Conservation (phyloP, 2,329 filamentous ascomycete genomes). For the Cladosporium phlei region DNA sequence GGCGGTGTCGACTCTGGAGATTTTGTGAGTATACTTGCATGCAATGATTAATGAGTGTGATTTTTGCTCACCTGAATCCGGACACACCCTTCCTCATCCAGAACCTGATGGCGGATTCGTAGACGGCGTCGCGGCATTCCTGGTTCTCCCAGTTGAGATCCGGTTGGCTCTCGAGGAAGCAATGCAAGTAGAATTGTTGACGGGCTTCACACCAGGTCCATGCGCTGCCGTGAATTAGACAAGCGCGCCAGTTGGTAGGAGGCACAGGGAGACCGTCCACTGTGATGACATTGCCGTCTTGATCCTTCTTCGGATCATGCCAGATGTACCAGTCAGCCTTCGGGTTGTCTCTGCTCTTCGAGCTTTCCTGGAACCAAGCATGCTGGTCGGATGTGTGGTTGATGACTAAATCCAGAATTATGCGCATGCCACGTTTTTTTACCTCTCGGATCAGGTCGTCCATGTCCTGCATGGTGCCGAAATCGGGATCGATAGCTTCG, state of each 20-base stretch:
- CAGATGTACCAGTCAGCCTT: conserved; percentile 66
- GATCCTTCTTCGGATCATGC: conserved; percentile 53
- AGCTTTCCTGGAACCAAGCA: conserved; percentile 54
- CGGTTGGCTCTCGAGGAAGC: conserved; percentile 72
- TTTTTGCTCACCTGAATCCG: conserved; percentile 33
- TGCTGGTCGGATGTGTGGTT: conserved; percentile 43
- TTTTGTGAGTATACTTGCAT: too few relatives aligned
- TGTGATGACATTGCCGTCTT: conserved; percentile 55
- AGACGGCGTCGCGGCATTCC: conserved; percentile 63
- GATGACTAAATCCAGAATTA: conserved; percentile 34
- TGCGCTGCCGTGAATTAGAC: conserved; percentile 43
- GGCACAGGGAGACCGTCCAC: conserved; percentile 26
- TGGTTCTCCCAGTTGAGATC: conserved; percentile 81
- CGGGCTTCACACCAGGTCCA: conserved; percentile 71
- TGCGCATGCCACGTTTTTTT: conserved; percentile 44
- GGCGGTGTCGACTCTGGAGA: conserved; percentile 26
- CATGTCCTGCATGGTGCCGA: conserved; percentile 44
- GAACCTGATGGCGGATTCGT: conserved; percentile 54
- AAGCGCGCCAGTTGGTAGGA: conserved; percentile 61
- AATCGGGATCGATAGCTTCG: conserved; percentile 43
- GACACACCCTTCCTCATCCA: conserved; percentile 68
- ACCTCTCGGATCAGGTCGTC: conserved; percentile 41
- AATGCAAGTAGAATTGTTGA: conserved; percentile 69
- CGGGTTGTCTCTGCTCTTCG: conserved; percentile 45
- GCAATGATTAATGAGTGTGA: too few relatives aligned